Percentiles rank a stretch among this genome's conserved stretches.
Evolutionary conservation across 768 basidiomycete species (phyloP).

Genomic region (Neoboletus magnificus): DNA sequence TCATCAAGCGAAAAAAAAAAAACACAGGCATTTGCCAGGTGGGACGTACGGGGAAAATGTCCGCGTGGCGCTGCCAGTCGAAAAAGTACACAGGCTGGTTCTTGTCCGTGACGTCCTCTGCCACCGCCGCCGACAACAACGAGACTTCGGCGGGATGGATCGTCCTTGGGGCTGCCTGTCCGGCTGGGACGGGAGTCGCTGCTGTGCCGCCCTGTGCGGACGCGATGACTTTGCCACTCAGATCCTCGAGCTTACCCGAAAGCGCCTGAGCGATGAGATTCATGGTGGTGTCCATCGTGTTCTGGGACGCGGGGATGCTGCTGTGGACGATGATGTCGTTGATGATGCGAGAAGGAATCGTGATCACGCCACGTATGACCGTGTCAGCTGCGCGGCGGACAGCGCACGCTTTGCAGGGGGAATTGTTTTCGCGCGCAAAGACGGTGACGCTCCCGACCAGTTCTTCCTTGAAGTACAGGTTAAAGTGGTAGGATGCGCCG

Average conservation of each 20-base stretch:
- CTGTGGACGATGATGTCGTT: conserved; percentile 19
- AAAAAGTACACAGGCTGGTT: conserved; percentile 18
- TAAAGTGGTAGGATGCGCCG: conserved; percentile 23
- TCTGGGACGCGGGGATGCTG: neutral
- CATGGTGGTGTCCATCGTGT: conserved; percentile 14
- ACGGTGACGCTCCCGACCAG: conserved; percentile 23
- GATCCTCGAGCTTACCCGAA: conserved; percentile 16
- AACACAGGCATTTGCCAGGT: neutral
- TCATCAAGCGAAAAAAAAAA: neutral
- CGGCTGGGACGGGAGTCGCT: neutral
- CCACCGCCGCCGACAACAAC: conserved; percentile 23
- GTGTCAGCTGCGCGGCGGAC: conserved; percentile 15
- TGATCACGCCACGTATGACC: conserved; percentile 25
- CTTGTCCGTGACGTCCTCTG: conserved; percentile 12
- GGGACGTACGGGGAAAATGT: conserved; percentile 20
- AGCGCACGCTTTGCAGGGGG: conserved; percentile 26
- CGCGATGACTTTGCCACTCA: conserved; percentile 12
- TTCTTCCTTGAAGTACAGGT: conserved; percentile 16
- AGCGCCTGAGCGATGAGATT: conserved; percentile 14
- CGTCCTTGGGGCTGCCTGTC: neutral
- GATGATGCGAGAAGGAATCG: conserved; percentile 19
- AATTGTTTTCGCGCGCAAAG: conserved; percentile 22
- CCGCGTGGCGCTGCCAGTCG: conserved; percentile 21
- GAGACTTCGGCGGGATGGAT: conserved; percentile 22
- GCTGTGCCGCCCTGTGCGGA: conserved; percentile 14